Percentiles rank a stretch among this genome's conserved stretches.
These are phyloP conservation scores for Karstenula rhodostoma DNA, from an alignment of 2,329 filamentous ascomycete species.

Conservation along the genomic window DNA sequence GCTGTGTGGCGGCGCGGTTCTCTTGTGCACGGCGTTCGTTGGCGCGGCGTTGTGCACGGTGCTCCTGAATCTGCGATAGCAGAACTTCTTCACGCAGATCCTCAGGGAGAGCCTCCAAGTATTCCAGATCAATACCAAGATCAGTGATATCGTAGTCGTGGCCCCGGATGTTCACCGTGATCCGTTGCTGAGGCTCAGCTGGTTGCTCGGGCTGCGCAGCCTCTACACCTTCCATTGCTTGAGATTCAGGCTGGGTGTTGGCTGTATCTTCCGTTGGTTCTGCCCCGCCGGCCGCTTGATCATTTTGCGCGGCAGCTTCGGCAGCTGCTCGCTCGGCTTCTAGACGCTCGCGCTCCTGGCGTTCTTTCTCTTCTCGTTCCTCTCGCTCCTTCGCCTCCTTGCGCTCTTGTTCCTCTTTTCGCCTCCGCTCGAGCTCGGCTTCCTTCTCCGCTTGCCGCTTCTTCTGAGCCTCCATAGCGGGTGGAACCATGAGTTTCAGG, in stretches of 20 bases:
- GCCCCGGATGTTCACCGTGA: conserved; percentile 84
- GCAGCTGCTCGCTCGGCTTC: conserved; percentile 51
- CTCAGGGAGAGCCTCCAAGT: conserved; percentile 95
- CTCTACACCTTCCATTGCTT: conserved; percentile 82
- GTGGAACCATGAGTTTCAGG: conserved; percentile 77
- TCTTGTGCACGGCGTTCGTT: conserved; percentile 59
- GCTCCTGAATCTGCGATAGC: conserved; percentile 78
- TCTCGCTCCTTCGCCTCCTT: conserved; percentile 64
- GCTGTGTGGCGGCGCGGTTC: conserved; percentile 28
- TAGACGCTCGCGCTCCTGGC: conserved; percentile 53
- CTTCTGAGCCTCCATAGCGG: conserved; percentile 83
- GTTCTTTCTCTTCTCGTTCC: conserved; percentile 55
- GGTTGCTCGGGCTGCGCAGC: conserved; percentile 52
- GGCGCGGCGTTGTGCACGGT: conserved; percentile 24
- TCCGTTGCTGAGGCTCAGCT: conserved; percentile 57
- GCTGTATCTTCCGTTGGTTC: conserved; percentile 49
- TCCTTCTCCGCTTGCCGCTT: conserved; percentile 75
- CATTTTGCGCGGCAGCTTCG: conserved; percentile 50
- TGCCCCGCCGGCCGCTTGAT: conserved; percentile 29
- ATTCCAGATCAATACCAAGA: conserved; percentile 92
- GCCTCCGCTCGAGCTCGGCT: conserved; percentile 73
- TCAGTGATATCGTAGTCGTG: conserved; percentile 92
- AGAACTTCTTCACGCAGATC: conserved; percentile 97
- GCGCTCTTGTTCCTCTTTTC: conserved; percentile 68
- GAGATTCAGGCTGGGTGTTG: conserved; percentile 50